phyloP scores from a whole-genome alignment of 2,329 filamentous ascomycete genomes.

The Xylaria sp. region DNA sequence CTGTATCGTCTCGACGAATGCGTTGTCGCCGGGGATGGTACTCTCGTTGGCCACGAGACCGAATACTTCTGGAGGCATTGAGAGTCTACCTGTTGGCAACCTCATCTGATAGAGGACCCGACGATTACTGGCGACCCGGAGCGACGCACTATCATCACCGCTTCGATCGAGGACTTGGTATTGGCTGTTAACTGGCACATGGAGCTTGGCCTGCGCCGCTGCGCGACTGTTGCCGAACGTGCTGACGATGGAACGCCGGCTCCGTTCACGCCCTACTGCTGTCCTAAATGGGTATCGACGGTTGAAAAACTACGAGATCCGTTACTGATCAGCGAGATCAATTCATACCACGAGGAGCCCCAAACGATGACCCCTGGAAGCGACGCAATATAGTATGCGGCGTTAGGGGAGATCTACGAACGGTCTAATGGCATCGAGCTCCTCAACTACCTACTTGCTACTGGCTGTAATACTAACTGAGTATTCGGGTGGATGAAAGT shows the following conservation, averaged over 20 bases:
- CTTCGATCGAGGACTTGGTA: no score
- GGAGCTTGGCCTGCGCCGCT: neutral
- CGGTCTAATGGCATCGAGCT: neutral
- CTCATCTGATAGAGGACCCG: neutral
- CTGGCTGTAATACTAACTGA: neutral
- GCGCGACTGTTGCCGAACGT: neutral
- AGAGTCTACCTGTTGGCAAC: conserved; percentile 3
- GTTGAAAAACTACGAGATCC: neutral
- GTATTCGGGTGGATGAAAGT: no score
- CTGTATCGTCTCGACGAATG: conserved; percentile 6
- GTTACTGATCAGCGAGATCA: conserved; percentile 3
- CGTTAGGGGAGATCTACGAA: conserved; percentile 1
- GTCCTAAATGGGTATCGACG: conserved; percentile 2
- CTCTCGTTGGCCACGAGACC: neutral
- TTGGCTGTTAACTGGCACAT: neutral
- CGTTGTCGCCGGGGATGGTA: neutral
- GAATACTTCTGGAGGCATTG: conserved; percentile 8
- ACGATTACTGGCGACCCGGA: no score
- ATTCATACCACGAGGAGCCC: neutral
- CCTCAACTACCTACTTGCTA: neutral
- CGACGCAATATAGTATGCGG: conserved; percentile 2
- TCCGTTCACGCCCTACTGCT: conserved; percentile 3
- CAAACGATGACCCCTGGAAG: conserved; percentile 1
- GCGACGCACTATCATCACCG: no score
- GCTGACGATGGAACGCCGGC: conserved; percentile 2